Percentiles rank a stretch among this genome's conserved stretches.
These are phyloP conservation scores for Aspergillus sp. DNA, from an alignment of 2,329 filamentous ascomycete genomes.

Conservation along the genomic window DNA sequence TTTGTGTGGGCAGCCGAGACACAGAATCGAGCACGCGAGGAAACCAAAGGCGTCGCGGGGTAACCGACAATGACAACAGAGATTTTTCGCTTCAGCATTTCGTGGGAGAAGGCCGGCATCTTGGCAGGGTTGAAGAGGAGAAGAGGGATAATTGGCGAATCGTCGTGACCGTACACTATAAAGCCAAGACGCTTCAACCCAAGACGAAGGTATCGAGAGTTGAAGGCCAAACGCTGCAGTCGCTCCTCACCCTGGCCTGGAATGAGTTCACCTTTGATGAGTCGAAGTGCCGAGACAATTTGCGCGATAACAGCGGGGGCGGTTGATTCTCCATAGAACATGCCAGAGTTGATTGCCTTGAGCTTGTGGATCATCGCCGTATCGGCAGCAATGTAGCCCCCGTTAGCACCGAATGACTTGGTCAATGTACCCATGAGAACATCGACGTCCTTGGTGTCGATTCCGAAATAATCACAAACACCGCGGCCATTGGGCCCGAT, in stretches of 20 bases:
- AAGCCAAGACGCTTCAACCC: slow-evolving; percentile 95
- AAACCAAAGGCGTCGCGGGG: slow-evolving; percentile 91
- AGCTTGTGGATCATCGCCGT: slow-evolving; percentile 93
- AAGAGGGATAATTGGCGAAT: slow-evolving; percentile 93
- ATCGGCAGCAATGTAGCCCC: slow-evolving; percentile 88
- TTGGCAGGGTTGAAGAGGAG: slow-evolving; percentile 98
- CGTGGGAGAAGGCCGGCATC: slow-evolving; percentile 96
- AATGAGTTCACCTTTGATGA: slow-evolving; percentile 83
- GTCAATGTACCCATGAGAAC: slow-evolving; percentile 98
- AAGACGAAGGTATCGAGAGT: slow-evolving; percentile 95
- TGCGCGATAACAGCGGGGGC: slow-evolving; percentile 86
- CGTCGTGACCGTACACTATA: slow-evolving; percentile 96
- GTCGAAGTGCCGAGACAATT: slow-evolving; percentile 79
- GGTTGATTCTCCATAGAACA: slow-evolving; percentile 83
- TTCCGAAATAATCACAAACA: slow-evolving; percentile 95
- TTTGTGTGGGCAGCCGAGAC: slow-evolving; percentile 96
- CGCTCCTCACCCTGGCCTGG: slow-evolving; percentile 95
- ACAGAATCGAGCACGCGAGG: slow-evolving; percentile 92
- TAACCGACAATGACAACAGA: slow-evolving; percentile 97
- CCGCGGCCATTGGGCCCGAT: slow-evolving; percentile 84
- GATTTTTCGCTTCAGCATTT: slow-evolving; percentile 98
- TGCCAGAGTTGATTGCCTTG: slow-evolving; percentile 78
- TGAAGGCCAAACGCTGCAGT: slow-evolving; percentile 93
- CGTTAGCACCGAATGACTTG: slow-evolving; percentile 97
- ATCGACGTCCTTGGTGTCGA: slow-evolving; percentile 84